Base-by-base conservation (phyloP, 164 flowering plant species). In the Annona squamosa region DNA sequence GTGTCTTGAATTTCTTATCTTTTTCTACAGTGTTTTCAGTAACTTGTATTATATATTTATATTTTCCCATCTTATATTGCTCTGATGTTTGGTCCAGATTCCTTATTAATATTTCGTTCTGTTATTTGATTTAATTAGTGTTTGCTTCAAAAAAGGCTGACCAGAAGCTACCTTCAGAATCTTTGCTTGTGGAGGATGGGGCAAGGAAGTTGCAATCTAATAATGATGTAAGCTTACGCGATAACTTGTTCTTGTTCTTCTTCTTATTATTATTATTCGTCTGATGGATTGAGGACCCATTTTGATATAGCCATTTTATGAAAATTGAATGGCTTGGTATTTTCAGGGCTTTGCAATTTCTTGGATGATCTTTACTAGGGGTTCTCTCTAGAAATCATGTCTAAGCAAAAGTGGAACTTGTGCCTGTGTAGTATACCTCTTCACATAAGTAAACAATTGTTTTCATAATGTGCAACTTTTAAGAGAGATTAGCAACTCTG, bases 81-180 rank as follows among this genome's bases (percentile, higher is more conserved):
- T 56, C 61, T 2, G 61, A 56, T 17, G n/a, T 12, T 2, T 65
- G 7, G 1, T 17, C 42, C 26, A 13, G 46, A 1, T 66, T 16
- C 68, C 66, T 63, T 18, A 63, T 19, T 18, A 26, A 26, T 52
- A 19, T 4, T 44, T 64, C 37, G 10, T 26, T 43, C 12, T 42
- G 4, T 43, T 42, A 37, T 66, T 4, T 10, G 43, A 48, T 72
- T 59, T 12, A 37, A 46, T 73, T 76, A 85, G 85, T 80, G 68
- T 75, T 80, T 74, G 75, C 77, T 68, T 77, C 79, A 42, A 76
- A 75, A 79, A 84, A 81, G 67, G 74, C 65, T 73, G 80, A 79
- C n/a, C 45, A 44, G 1, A 75, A 76, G 56, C 74, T 72, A 52
- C 69, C 66, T 56, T 74, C 64, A 5, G 73, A 69, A 70, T 61